Evolutionary conservation across 2,329 filamentous ascomycete species (phyloP).

Genomic region (Fusarium algeriense): DNA sequence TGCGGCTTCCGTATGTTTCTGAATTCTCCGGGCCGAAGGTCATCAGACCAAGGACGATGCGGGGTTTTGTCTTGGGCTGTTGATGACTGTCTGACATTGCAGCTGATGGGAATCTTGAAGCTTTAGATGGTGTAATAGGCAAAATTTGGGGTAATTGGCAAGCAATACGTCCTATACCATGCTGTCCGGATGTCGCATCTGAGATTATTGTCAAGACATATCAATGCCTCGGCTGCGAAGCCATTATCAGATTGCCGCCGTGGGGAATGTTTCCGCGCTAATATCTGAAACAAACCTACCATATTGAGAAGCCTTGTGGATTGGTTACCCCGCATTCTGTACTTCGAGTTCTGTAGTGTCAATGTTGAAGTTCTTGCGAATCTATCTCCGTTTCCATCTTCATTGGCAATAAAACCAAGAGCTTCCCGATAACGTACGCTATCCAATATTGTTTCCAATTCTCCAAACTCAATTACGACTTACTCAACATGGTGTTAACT

Average conservation of each 20-base stretch:
- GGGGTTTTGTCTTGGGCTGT: background rate
- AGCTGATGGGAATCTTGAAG: background rate
- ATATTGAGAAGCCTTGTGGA: background rate
- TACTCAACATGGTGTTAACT: too few relatives aligned
- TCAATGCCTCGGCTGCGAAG: too few relatives aligned
- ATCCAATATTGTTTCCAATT: too few relatives aligned
- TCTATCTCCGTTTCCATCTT: background rate
- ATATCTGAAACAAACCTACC: background rate
- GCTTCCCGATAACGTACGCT: too few relatives aligned
- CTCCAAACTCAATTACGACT: too few relatives aligned
- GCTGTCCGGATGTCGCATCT: too few relatives aligned
- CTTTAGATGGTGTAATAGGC: background rate
- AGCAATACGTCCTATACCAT: too few relatives aligned
- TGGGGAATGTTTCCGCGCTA: background rate
- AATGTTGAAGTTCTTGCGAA: background rate
- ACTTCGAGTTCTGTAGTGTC: too few relatives aligned
- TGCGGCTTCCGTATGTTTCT: background rate
- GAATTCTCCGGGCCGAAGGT: constrained; percentile 5
- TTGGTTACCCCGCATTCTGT: background rate
- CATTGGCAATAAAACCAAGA: too few relatives aligned
- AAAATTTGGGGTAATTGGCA: background rate
- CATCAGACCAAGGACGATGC: constrained; percentile 15
- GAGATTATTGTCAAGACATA: background rate
- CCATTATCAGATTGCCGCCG: background rate
- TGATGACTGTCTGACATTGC: too few relatives aligned